Percentiles rank a stretch among this genome's conserved stretches.
phyloP scores from a whole-genome alignment of 2,329 filamentous ascomycete species.

The Calonectria pauciramosa region DNA sequence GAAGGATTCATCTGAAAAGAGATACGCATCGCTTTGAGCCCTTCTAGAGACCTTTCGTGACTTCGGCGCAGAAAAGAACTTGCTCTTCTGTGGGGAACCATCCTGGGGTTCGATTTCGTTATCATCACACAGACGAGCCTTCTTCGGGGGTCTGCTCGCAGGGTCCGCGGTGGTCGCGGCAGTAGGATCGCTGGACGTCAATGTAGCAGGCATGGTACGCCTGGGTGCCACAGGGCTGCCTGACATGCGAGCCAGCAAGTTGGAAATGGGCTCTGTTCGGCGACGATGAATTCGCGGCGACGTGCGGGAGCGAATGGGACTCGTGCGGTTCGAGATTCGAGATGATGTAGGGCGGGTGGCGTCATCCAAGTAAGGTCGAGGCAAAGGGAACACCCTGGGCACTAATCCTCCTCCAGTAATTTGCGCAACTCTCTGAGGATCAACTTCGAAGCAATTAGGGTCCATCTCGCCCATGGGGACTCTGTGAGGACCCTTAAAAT shows the following conservation, averaged over 20 bases:
- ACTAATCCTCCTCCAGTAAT: constrained; percentile 64
- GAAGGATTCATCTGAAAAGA: constrained; percentile 70
- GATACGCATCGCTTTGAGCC: constrained; percentile 56
- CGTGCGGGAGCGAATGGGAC: constrained; percentile 41
- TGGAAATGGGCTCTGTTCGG: constrained; percentile 66
- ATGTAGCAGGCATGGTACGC: constrained; percentile 29
- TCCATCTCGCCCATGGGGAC: constrained; percentile 75
- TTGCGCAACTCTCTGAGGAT: constrained; percentile 62
- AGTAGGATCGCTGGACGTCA: constrained; percentile 25
- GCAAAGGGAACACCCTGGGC: constrained; percentile 71
- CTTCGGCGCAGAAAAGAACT: constrained; percentile 62
- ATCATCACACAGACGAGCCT: constrained; percentile 68
- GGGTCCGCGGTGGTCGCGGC: constrained; percentile 38
- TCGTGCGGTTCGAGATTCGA: constrained; percentile 29
- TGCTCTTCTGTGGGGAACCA: constrained; percentile 62
- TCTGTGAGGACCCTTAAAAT: constrained; percentile 65
- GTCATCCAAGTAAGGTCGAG: constrained; percentile 67
- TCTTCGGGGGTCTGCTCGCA: constrained; percentile 65
- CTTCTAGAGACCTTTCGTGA: constrained; percentile 42
- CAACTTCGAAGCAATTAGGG: constrained; percentile 70
- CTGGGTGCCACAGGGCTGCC: constrained; percentile 36
- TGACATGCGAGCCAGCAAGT: constrained; percentile 53
- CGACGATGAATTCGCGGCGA: constrained; percentile 61
- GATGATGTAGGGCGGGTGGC: constrained; percentile 38
- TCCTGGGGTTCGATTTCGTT: constrained; percentile 54